Conservation (phyloP, 495 filamentous ascomycete species). For the Lasiosphaeriaceae sp. region DNA sequence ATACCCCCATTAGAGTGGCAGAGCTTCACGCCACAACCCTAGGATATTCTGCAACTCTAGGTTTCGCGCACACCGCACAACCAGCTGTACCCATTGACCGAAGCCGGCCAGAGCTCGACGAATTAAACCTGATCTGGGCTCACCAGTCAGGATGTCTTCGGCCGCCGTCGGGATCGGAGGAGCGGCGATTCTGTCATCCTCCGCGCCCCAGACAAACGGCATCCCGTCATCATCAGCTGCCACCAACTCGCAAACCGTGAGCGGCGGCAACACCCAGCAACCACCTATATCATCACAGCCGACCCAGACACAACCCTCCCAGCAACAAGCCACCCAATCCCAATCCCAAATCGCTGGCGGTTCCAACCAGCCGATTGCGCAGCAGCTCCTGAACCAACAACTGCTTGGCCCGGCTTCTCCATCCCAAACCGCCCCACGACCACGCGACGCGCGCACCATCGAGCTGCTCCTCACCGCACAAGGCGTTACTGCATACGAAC, state of each 20-base stretch:
- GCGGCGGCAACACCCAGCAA: constrained; percentile 30
- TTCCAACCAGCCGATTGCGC: constrained; percentile 29
- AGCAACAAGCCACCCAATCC: constrained; percentile 6
- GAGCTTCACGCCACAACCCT: too few relatives aligned
- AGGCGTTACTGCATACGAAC: constrained; percentile 86
- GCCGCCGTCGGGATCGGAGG: neutral
- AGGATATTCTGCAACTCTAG: too few relatives aligned
- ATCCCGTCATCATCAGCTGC: constrained; percentile 27
- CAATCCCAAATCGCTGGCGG: constrained; percentile 25
- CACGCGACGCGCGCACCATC: constrained; percentile 85
- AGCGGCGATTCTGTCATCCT: neutral
- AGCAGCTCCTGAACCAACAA: constrained; percentile 23
- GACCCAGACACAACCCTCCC: constrained; percentile 28
- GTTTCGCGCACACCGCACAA: too few relatives aligned
- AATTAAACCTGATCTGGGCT: too few relatives aligned
- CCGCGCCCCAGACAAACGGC: constrained; percentile 39
- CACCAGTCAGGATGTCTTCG: neutral
- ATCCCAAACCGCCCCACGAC: constrained; percentile 64
- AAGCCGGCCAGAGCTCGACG: too few relatives aligned
- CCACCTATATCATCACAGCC: constrained; percentile 20
- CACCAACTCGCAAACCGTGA: constrained; percentile 25
- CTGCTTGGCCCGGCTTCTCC: constrained; percentile 13
- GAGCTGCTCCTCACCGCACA: constrained; percentile 86
- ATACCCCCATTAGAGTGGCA: too few relatives aligned
- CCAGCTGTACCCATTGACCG: too few relatives aligned